Evolutionary conservation across 768 basidiomycete species (phyloP), one percentile per base, ranked within the genome.

Genomic region (Amanita molliuscula): DNA sequence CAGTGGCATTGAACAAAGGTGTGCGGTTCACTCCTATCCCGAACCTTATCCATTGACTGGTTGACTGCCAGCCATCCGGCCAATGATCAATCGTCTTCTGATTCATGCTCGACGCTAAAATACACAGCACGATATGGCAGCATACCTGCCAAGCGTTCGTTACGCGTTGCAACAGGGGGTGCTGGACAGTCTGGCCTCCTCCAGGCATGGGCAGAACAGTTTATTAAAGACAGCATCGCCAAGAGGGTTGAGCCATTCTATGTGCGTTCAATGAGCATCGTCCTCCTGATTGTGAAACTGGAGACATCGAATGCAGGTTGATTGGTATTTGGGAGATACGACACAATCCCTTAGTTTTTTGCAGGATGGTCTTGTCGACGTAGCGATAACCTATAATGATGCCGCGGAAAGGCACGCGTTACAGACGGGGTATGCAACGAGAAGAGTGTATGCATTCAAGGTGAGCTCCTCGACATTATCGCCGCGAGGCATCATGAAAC

Each of bases 261-360:
- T 48, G 74, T 74, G 31, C 29, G 56, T 53, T 31, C 34, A 21
- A 38, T 49, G 16, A 46, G 41, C 21, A 36, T 31, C 16, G 48
- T n/a, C n/a, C n/a, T n/a, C 9, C 6, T 15, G 20, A n/a, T n/a
- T n/a, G n/a, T n/a, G n/a, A n/a, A n/a, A n/a, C n/a, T n/a, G n/a
- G n/a, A n/a, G n/a, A n/a, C 13, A 16, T 25, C 16, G 34, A 16
- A 13, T 2, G 13, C 47, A 78, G 77, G 68, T 79, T 18, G 77
- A 65, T 7, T 79, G 78, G 78, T 74, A 74, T 57, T 61, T 78
- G 20, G 76, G 75, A 4, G 78, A 79, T 54, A 78, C 76, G 4
- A 79, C 77, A 0, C 65, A 77, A 49, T 75, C 73, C 51, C 61
- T 79, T 1, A 61, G 60, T 0, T 67, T 64, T 41, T 61, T 79